These are phyloP conservation scores for Myxozyma neglecta DNA, from an alignment of 805 yeast genomes.

Conservation along the genomic window DNA sequence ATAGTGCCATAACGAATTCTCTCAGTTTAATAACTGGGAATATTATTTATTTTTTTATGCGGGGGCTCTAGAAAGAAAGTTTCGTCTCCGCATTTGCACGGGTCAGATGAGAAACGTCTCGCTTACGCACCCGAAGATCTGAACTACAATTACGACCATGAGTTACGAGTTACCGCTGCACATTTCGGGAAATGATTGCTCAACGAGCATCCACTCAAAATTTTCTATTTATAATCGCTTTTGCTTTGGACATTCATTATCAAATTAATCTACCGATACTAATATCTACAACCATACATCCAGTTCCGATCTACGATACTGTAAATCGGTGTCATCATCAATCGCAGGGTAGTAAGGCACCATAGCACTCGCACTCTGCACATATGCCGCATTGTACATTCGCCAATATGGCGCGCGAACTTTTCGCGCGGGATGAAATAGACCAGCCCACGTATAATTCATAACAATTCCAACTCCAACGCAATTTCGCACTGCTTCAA, in stretches of 20 bases:
- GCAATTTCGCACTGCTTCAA: slow-evolving; percentile 68
- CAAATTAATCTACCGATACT: neutral
- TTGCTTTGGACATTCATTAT: neutral
- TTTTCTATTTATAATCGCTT: neutral
- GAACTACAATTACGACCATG: too few species aligned
- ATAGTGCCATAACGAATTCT: neutral
- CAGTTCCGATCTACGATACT: slow-evolving; percentile 51
- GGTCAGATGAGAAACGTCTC: neutral
- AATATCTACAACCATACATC: slow-evolving; percentile 45
- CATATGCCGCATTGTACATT: slow-evolving; percentile 71
- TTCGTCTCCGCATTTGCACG: neutral
- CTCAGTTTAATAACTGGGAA: neutral
- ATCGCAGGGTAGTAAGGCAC: slow-evolving; percentile 79
- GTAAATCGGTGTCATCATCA: slow-evolving; percentile 38
- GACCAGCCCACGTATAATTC: slow-evolving; percentile 81
- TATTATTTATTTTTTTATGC: neutral
- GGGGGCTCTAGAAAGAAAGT: too few species aligned
- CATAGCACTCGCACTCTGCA: slow-evolving; percentile 69
- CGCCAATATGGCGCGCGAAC: slow-evolving; percentile 87
- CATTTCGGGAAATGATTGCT: too few species aligned
- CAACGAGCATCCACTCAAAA: neutral
- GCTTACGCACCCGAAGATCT: neutral
- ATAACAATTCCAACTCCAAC: slow-evolving; percentile 74
- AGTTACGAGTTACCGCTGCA: too few species aligned
- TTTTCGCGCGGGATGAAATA: slow-evolving; percentile 89